Evolutionary conservation across 306 rosid species (phyloP), one percentile per base, ranked within the genome.

Genomic region (Quercus berberidifolia): DNA sequence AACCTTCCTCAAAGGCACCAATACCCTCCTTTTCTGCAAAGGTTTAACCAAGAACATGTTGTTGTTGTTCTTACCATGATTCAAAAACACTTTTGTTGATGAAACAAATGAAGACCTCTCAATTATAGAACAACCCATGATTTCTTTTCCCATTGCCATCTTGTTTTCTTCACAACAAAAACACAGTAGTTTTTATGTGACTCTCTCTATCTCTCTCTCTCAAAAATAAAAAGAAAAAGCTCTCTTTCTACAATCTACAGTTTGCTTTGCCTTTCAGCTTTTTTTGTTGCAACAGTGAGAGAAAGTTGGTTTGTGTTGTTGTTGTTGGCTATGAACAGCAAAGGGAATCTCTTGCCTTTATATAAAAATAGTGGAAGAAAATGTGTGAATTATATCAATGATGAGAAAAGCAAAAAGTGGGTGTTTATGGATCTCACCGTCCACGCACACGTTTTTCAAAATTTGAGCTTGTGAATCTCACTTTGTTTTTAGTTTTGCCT

Each of bases 61-160:
- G 43, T 35, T 35, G 41, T 35, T 78, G 79, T n/a, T 68, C 69
- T 3, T 41, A 2, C 46, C 46, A 41, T 31, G 79, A 70, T 10
- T 78, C 4, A 79, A 55, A 82, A 78, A 59, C 33, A 75, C 62
- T 35, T 75, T 73, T 52, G 86, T 84, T 0, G 92, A 69, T 1
- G 89, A 80, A 76, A 78, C 79, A 75, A 83, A 83, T 2, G 83
- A 67, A n/a, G 89, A 84, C 46, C 74, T 89, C 15, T 89, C 89
- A 73, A 82, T 49, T 20, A 89, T 35, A 55, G 91, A 84, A 77
- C 83, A 73, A 6, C 90, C 87, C 80, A 86, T 70, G 4, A 89
- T 80, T 75, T 92, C 91, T 68, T 89, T 89, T 12, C 86, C 69
- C 7, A 91, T 81, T 46, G 97, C 91, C 97, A 94, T 88, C 11